Evolutionary conservation across 2,329 filamentous ascomycete species (phyloP).

Genomic region (Apiospora marii): DNA sequence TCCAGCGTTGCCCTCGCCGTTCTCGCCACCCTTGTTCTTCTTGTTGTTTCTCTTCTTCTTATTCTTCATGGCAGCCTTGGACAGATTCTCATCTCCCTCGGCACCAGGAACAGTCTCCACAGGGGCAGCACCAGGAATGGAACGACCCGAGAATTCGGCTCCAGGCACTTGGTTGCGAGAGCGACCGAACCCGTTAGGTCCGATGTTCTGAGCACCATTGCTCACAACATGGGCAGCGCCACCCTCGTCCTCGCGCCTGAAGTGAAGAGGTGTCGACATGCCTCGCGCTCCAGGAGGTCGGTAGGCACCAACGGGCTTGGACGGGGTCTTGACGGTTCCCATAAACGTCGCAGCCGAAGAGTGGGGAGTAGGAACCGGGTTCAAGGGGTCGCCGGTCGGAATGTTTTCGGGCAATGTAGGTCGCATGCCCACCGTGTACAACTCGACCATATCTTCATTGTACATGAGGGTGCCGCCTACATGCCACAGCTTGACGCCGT

Average conservation of each 20-base stretch:
- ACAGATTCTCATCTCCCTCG: conserved; percentile 77
- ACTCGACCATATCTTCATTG: conserved; percentile 91
- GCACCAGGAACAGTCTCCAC: conserved; percentile 62
- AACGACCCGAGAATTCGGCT: conserved; percentile 71
- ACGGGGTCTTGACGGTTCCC: conserved; percentile 88
- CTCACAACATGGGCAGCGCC: conserved; percentile 84
- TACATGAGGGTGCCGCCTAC: conserved; percentile 90
- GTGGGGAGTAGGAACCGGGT: conserved; percentile 79
- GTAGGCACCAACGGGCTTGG: conserved; percentile 97
- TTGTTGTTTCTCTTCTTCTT: conserved; percentile 97
- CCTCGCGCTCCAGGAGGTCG: conserved; percentile 93
- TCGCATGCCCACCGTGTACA: conserved; percentile 91
- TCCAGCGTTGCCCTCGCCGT: conserved; percentile 52
- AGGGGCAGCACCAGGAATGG: conserved; percentile 73
- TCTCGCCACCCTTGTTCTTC: conserved; percentile 84
- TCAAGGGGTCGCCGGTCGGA: conserved; percentile 73
- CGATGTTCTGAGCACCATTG: conserved; percentile 76
- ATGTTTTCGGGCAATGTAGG: conserved; percentile 72
- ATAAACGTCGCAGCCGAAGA: conserved; percentile 83
- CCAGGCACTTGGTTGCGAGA: conserved; percentile 83
- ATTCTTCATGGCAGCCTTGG: conserved; percentile 90
- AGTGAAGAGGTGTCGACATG: conserved; percentile 86
- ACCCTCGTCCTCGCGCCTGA: conserved; percentile 97
- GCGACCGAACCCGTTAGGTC: conserved; percentile 81
- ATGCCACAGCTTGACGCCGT: conserved; percentile 95